Percentiles rank a stretch among this genome's conserved stretches.
Evolutionary conservation across 768 basidiomycete species (phyloP).

Genomic region (Panaeolus papilionaceus): DNA sequence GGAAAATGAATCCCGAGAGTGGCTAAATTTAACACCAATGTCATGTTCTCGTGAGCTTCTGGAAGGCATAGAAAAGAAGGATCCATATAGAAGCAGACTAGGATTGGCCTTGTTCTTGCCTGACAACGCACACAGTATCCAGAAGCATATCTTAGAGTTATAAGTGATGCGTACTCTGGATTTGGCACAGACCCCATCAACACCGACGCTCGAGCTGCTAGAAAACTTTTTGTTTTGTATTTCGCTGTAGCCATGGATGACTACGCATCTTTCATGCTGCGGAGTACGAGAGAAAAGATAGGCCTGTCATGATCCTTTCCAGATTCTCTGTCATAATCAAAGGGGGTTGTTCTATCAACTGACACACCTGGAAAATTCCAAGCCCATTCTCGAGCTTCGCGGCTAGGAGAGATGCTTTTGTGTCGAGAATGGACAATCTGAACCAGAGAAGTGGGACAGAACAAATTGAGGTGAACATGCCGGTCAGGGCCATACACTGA

Average conservation of each 20-base stretch:
- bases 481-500: background rate
- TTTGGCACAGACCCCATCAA: too few species aligned
- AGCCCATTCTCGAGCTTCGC: slow-evolving; percentile 2
- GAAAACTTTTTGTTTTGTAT: too few species aligned
- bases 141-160: background rate
- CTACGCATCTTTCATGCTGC: background rate
- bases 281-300: background rate
- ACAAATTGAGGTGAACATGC: background rate
- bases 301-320: background rate
- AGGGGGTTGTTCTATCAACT: background rate
- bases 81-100: background rate
- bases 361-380: slow-evolving; percentile 1
- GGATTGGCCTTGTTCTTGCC: background rate
- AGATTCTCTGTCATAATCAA: background rate
- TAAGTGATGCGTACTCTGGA: too few species aligned
- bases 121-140: background rate
- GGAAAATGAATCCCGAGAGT: background rate
- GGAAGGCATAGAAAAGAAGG: background rate
- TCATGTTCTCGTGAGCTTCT: background rate
- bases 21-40: background rate
- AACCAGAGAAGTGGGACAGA: slow-evolving; percentile 1
- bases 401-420: background rate
- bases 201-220: too few species aligned
- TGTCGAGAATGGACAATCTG: background rate
- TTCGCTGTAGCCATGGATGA: background rate